phyloP scores from a whole-genome alignment of 352 stramenopile genomes.

The Thalassiosira mediterranea region DNA sequence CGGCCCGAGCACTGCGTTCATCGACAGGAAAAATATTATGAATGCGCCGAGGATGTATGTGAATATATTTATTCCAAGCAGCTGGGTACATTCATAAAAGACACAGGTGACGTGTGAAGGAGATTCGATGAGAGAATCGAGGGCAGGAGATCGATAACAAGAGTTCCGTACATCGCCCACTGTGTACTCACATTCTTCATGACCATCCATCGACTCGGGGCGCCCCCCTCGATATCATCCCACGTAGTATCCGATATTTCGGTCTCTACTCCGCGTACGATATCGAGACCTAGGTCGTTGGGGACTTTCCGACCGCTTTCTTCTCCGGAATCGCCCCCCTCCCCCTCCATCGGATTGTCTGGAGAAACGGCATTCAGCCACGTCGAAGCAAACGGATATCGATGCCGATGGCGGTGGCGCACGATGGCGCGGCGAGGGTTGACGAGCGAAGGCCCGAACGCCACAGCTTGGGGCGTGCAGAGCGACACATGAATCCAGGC shows the following conservation, averaged over 20 bases:
- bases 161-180: too few relatives aligned
- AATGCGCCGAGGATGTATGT: slow-evolving; percentile 73
- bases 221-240: slow-evolving; percentile 58
- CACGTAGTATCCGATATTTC: slow-evolving; percentile 52
- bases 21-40: slow-evolving; percentile 71
- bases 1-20: slow-evolving; percentile 71
- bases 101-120: neutral
- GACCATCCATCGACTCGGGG: slow-evolving; percentile 52
- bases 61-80: slow-evolving; percentile 81
- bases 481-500: too few relatives aligned
- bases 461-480: too few relatives aligned
- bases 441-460: too few relatives aligned
- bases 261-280: slow-evolving; percentile 26
- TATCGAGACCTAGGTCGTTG: slow-evolving; percentile 36
- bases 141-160: neutral
- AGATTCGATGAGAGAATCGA: neutral
- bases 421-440: too few relatives aligned
- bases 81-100: slow-evolving; percentile 31
- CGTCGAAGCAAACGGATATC: too few relatives aligned
- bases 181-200: slow-evolving; percentile 68
- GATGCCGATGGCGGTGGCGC: too few relatives aligned
- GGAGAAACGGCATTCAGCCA: too few relatives aligned
- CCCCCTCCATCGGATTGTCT: too few relatives aligned
- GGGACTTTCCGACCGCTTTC: too few relatives aligned
- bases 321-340: too few relatives aligned